These are phyloP conservation scores for Lenzites betulinus DNA, from an alignment of 768 basidiomycete genomes.

Conservation along the genomic window DNA sequence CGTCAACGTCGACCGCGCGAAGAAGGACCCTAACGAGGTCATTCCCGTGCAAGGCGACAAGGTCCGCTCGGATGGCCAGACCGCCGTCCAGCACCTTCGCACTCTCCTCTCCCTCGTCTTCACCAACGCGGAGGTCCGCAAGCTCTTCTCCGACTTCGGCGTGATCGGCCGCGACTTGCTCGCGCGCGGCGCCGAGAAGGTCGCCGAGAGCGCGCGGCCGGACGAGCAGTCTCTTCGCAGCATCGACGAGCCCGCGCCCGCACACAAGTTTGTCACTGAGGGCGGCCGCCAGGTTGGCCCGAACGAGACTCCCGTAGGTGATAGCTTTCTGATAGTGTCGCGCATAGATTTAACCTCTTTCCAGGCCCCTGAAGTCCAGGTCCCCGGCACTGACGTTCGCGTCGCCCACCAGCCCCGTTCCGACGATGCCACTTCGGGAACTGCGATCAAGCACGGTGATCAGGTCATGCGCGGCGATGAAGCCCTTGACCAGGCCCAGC, in stretches of 20 bases:
- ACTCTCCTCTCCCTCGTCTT: constrained; percentile 87
- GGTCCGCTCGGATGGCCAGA: constrained; percentile 23
- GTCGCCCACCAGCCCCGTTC: constrained; percentile 55
- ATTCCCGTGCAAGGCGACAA: constrained; percentile 53
- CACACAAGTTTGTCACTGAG: constrained; percentile 61
- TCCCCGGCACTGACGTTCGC: constrained; percentile 45
- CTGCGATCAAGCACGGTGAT: constrained; percentile 36
- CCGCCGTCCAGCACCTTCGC: constrained; percentile 83
- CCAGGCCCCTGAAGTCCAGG: constrained; percentile 40
- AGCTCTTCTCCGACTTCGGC: constrained; percentile 78
- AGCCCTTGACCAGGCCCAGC: constrained; percentile 20
- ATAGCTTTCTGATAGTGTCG: background rate
- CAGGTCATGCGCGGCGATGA: constrained; percentile 35
- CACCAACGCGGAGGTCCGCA: constrained; percentile 92
- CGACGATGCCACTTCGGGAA: constrained; percentile 38
- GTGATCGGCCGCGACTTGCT: constrained; percentile 84
- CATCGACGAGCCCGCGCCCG: constrained; percentile 70
- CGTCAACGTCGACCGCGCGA: constrained; percentile 45
- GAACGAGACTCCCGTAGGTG: constrained; percentile 46
- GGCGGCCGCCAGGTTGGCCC: constrained; percentile 44
- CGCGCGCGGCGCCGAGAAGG: constrained; percentile 64
- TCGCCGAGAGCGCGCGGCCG: constrained; percentile 69
- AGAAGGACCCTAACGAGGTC: constrained; percentile 43
- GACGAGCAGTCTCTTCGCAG: constrained; percentile 54
- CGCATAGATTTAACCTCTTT: background rate